Conservation (phyloP, 2,329 filamentous ascomycete genomes). For the Cladosporium halotolerans region DNA sequence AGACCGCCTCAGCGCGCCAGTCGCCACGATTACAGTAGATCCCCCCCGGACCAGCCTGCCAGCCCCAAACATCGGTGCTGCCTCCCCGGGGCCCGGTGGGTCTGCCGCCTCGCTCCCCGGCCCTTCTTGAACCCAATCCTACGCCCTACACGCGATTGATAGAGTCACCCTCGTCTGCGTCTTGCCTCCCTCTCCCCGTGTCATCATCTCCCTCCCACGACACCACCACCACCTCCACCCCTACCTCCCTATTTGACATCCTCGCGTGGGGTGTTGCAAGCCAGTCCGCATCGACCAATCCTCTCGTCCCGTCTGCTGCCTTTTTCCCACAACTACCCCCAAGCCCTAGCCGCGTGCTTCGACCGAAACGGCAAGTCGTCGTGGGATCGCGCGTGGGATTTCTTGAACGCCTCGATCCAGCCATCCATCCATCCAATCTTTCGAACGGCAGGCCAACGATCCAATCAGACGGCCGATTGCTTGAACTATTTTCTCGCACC, state of each 20-base stretch:
- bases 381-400: slow-evolving; percentile 11
- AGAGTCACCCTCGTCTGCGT: not conserved
- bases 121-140: not conserved
- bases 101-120: not conserved
- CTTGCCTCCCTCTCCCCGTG: not conserved
- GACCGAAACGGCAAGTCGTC: slow-evolving; percentile 2
- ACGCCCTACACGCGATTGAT: slow-evolving; percentile 9
- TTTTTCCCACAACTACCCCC: not conserved
- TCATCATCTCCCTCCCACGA: slow-evolving; percentile 4
- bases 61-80: not conserved
- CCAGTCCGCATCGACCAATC: not conserved
- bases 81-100: slow-evolving; percentile 2
- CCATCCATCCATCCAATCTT: not conserved
- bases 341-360: slow-evolving; percentile 1
- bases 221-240: not conserved
- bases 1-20: slow-evolving; percentile 1
- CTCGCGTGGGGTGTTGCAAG: slow-evolving; percentile 4
- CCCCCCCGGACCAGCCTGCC: not conserved
- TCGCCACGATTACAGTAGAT: not conserved
- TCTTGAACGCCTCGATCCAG: not conserved
- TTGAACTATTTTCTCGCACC: not conserved
- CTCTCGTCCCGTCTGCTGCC: not conserved
- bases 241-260: too few species aligned
- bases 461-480: not conserved
- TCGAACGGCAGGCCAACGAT: not conserved